phyloP scores from a whole-genome alignment of 306 rosid genomes.

The Cucurbita ficifolia region DNA sequence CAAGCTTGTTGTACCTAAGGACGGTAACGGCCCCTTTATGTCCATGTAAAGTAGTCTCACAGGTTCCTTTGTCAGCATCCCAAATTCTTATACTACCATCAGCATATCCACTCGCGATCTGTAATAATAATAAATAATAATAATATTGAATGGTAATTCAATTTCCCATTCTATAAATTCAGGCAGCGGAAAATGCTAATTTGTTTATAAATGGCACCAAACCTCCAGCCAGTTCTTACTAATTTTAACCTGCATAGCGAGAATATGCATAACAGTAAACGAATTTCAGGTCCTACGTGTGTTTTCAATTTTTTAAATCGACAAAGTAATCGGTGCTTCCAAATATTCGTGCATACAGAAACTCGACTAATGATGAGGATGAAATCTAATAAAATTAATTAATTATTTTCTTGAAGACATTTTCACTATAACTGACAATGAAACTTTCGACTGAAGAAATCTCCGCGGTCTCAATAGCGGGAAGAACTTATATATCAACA shows the following conservation, averaged over 20 bases:
- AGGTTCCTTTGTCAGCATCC: slow-evolving; percentile 59
- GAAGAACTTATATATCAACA: not conserved
- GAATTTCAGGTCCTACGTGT: not conserved
- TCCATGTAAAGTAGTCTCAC: slow-evolving; percentile 82
- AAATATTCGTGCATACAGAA: not conserved
- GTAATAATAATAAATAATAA: slow-evolving; percentile 9
- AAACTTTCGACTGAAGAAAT: not conserved
- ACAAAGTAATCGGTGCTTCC: not conserved
- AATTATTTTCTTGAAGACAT: not conserved
- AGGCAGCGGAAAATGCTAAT: not conserved
- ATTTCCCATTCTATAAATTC: not conserved
- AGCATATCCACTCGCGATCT: slow-evolving; percentile 77
- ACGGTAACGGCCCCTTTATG: slow-evolving; percentile 83
- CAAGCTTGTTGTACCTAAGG: slow-evolving; percentile 56
- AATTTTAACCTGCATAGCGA: not conserved
- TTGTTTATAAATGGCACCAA: not conserved
- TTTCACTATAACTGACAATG: not conserved
- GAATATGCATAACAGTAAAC: not conserved
- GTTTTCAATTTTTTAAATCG: not conserved
- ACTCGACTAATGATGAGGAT: not conserved
- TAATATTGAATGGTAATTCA: not conserved
- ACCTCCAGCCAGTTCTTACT: not conserved
- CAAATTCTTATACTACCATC: slow-evolving; percentile 81
- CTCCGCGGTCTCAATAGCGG: not conserved
- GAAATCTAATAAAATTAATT: not conserved